Percentiles rank a stretch among this genome's conserved stretches.
Conservation (phyloP, 805 yeast species). For the Wickerhamiella kazuoi region DNA sequence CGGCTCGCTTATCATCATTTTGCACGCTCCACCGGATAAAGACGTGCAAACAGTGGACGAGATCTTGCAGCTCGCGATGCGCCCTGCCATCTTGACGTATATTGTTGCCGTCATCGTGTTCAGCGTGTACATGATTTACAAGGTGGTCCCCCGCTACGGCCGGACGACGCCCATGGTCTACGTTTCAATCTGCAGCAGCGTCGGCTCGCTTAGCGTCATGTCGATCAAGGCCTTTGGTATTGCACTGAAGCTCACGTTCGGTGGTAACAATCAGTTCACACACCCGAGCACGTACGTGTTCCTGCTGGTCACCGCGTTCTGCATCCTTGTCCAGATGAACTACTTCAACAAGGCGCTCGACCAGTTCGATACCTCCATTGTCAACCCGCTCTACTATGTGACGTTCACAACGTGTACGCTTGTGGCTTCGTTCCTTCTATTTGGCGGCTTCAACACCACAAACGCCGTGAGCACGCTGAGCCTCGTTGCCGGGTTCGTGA, state of each 20-base stretch:
- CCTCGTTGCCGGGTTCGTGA: constrained; percentile 65
- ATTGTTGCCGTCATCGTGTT: constrained; percentile 44
- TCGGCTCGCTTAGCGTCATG: constrained; percentile 83
- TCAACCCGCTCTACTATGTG: constrained; percentile 79
- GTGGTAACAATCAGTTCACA: constrained; percentile 76
- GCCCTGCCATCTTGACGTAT: constrained; percentile 55
- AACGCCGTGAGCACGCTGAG: constrained; percentile 66
- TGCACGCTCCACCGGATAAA: constrained; percentile 90
- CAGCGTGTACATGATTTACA: constrained; percentile 63
- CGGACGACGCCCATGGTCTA: constrained; percentile 71
- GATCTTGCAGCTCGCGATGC: constrained; percentile 59
- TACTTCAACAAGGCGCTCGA: constrained; percentile 86
- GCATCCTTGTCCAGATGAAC: constrained; percentile 84
- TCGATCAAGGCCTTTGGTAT: constrained; percentile 86
- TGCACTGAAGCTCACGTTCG: constrained; percentile 66
- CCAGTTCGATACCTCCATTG: constrained; percentile 83
- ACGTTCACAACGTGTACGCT: constrained; percentile 80
- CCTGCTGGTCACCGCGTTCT: constrained; percentile 55
- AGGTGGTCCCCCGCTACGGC: constrained; percentile 67
- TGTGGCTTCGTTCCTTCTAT: constrained; percentile 68
- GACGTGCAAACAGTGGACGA: constrained; percentile 80
- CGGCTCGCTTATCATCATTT: constrained; percentile 73
- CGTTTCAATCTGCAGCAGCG: constrained; percentile 75
- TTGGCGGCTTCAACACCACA: constrained; percentile 74
- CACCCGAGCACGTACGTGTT: constrained; percentile 73